Evolutionary conservation across 495 filamentous ascomycete genomes (phyloP).

Genomic region (Penicillium paradoxum): DNA sequence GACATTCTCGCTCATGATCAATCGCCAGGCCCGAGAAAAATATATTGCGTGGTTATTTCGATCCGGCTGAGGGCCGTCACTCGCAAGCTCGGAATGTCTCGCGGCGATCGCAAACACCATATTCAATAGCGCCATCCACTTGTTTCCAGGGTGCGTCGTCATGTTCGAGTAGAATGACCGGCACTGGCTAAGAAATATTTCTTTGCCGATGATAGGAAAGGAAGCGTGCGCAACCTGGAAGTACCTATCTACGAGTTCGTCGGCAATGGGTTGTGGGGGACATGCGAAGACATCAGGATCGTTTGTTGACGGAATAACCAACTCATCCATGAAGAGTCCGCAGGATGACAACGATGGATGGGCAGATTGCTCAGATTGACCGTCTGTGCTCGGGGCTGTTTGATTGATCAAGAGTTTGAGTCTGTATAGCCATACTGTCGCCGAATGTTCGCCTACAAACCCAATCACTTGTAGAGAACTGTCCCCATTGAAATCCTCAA

Average conservation of each 20-base stretch:
- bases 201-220: slow-evolving; percentile 53
- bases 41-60: not conserved
- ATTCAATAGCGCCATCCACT: slow-evolving; percentile 56
- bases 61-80: not conserved
- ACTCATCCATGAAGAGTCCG: slow-evolving; percentile 49
- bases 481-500: slow-evolving; percentile 52
- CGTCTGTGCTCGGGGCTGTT: not conserved
- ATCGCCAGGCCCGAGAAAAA: not conserved
- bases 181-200: slow-evolving; percentile 32
- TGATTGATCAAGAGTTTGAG: slow-evolving; percentile 22
- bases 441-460: slow-evolving; percentile 56
- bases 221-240: slow-evolving; percentile 51
- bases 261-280: slow-evolving; percentile 42
- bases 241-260: slow-evolving; percentile 48
- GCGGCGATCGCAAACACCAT: slow-evolving; percentile 55
- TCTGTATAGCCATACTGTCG: slow-evolving; percentile 52
- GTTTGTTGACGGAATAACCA: slow-evolving; percentile 29
- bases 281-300: slow-evolving; percentile 44
- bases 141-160: slow-evolving; percentile 27
- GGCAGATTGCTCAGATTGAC: slow-evolving; percentile 10
- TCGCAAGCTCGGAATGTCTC: not conserved
- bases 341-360: slow-evolving; percentile 20
- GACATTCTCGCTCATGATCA: not conserved
- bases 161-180: slow-evolving; percentile 25
- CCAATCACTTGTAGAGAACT: slow-evolving; percentile 44